These are phyloP conservation scores for Orbilia blumenaviensis DNA, from an alignment of 2,329 filamentous ascomycete species.

Conservation along the genomic window DNA sequence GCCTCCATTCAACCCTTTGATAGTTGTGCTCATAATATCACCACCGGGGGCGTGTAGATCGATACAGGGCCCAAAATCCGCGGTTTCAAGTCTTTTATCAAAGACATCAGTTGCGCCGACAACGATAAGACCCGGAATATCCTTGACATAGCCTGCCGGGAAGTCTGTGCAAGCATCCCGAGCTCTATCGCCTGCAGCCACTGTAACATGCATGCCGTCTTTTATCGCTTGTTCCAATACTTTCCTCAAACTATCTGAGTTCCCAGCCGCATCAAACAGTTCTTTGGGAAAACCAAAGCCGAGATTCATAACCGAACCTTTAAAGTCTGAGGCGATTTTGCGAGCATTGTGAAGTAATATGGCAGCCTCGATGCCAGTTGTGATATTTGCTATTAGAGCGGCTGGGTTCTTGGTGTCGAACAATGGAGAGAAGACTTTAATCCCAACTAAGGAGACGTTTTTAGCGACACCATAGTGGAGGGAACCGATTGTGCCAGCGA, in stretches of 20 bases:
- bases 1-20: constrained; percentile 37
- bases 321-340: constrained; percentile 59
- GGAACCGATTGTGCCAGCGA: constrained; percentile 64
- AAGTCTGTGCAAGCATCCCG: constrained; percentile 54
- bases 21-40: neutral
- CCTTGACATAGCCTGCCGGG: constrained; percentile 61
- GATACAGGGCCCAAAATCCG: constrained; percentile 65
- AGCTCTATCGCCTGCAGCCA: constrained; percentile 62
- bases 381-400: neutral
- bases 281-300: constrained; percentile 3
- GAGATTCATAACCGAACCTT: constrained; percentile 60
- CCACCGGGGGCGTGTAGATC: constrained; percentile 69
- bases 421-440: constrained; percentile 61
- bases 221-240: constrained; percentile 64
- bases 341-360: constrained; percentile 61
- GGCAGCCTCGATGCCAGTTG: neutral
- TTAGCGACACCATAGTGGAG: constrained; percentile 65
- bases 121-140: constrained; percentile 62
- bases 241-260: constrained; percentile 68
- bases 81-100: constrained; percentile 61
- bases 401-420: constrained; percentile 10
- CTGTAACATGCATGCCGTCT: constrained; percentile 61
- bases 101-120: constrained; percentile 60
- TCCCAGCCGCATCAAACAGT: neutral
- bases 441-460: constrained; percentile 62